Evolutionary conservation across 768 basidiomycete genomes (phyloP), one percentile per base, ranked within the genome.

Genomic region (Lenzites betulinus): DNA sequence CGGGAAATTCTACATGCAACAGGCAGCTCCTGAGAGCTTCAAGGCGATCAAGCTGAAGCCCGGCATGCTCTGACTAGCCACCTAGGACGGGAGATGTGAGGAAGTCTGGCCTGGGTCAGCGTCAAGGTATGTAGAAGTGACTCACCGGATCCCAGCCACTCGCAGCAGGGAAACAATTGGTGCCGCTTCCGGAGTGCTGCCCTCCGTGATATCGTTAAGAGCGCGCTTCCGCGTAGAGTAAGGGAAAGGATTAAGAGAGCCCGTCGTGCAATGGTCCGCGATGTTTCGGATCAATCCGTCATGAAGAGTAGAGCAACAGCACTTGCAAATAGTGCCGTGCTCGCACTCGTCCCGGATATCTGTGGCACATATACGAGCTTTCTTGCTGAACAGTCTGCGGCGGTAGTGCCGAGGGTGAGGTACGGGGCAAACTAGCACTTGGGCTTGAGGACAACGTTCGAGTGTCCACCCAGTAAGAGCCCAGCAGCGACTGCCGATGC

Each of bases 291-390:
- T 36, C 26, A 68, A 64, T 2, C 66, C 68, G 60, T 75, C 74
- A 47, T 76, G n/a, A n/a, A 76, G 48, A 90, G 70, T 60, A 90
- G 79, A 6, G 87, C 76, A 12, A 89, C 74, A 44, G 89, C 73
- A 23, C 79, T 82, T 9, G 89, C 80, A 54, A 91, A 86, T 0
- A 85, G 76, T 0, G 89, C 89, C 3, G 85, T 67, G 1, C 86
- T 67, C 1, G 84, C 84, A 11, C 86, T 88, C 2, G 89, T 91
- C 26, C 89, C 89, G 1, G 62, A 68, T 38, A 73, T 71, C 28
- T 64, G 51, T 5, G 54, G 64, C 4, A 58, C 43, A 82, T 1
- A 65, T 78, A 39, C 80, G 79, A 25, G 77, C 78, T 67, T 54
- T 70, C 43, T 47, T 50, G 59, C 65, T 70, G 63, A 73, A 76